Conservation (phyloP, 1,284 basidiomycete species). For the Mixia osmundae region DNA sequence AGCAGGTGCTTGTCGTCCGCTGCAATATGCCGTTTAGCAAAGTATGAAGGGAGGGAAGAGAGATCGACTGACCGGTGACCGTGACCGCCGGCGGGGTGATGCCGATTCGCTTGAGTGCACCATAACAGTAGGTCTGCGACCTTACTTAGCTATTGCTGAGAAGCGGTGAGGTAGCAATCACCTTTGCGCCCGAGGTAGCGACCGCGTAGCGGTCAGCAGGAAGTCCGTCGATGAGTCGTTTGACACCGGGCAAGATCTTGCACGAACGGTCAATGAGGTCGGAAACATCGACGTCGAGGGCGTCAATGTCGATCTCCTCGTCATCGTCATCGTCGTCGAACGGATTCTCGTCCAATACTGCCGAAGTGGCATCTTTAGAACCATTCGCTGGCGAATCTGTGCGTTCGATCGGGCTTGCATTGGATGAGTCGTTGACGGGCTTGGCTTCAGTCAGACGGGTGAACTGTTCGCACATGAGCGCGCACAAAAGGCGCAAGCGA, state of each 20-base stretch:
- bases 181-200: constrained; percentile 48
- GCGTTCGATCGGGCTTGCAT: too few species aligned
- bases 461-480: constrained; percentile 3
- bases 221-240: constrained; percentile 39
- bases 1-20: constrained; percentile 38
- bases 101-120: constrained; percentile 45
- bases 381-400: too few species aligned
- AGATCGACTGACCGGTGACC: too few species aligned
- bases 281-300: constrained; percentile 14
- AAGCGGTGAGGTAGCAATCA: constrained; percentile 28
- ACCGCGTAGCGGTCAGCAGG: constrained; percentile 44
- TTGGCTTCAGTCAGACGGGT: constrained; percentile 8
- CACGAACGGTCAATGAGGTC: constrained; percentile 24
- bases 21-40: too few species aligned
- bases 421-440: constrained; percentile 23
- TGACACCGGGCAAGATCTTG: constrained; percentile 47
- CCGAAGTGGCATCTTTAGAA: constrained; percentile 24
- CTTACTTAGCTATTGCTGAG: constrained; percentile 12
- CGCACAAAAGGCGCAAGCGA: neutral
- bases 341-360: constrained; percentile 21
- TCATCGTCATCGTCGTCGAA: constrained; percentile 36
- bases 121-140: constrained; percentile 22
- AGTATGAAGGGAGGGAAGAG: too few species aligned
- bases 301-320: constrained; percentile 33
- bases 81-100: constrained; percentile 46